Base-by-base conservation (phyloP, 2,329 filamentous ascomycete species). In the Colletotrichum musae region DNA sequence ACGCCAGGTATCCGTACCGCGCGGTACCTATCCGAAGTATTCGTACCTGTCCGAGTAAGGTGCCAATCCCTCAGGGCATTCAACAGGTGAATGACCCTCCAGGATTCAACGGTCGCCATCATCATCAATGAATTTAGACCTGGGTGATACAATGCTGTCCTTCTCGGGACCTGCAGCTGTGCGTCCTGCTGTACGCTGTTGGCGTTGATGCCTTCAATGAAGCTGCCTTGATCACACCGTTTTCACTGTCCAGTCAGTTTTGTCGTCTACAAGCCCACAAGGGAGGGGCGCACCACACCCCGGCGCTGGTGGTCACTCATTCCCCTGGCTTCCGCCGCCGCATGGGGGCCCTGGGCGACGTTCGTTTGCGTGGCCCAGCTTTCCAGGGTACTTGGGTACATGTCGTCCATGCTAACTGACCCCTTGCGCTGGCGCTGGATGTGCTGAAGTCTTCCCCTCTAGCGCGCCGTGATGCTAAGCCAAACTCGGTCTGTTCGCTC, bases 331-430 rank as follows among this genome's bases (percentile, higher is more conserved):
- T 64, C 24, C 50, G 48, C 36, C n/a, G 24, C 65, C 26, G 62
- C 66, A 69, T 69, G 66, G 66, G 57, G 57, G 50, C 50, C 62
- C 62, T 69, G 50, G 47, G 36, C 50, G 32, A 59, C 32, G 61
- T 69, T 28, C 43, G n/a, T 47, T 18, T 16, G 7, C 43, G 16
- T 47, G 18, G 2, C 43, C 18, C 15, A 47, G 43, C 16, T n/a
- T 3, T 3, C 43, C 16, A n/a, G 16, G 45, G 45, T 24, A n/a
- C 41, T 50, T 57, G 56, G 50, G 54, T 60, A 64, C 65, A 54
- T 59, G 48, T 50, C 47, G 48, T 24, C 21, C 21, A 24, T 68
- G 61, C 61, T 68, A 54, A 59, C 26, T 58, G 21, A 45, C 65
- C 48, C 54, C 48, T 57, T 68, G 53, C 7, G 57, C 52, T 57